Evolutionary conservation across 805 yeast species (phyloP).

Genomic region (Wickerhamiella sergipiensis): DNA sequence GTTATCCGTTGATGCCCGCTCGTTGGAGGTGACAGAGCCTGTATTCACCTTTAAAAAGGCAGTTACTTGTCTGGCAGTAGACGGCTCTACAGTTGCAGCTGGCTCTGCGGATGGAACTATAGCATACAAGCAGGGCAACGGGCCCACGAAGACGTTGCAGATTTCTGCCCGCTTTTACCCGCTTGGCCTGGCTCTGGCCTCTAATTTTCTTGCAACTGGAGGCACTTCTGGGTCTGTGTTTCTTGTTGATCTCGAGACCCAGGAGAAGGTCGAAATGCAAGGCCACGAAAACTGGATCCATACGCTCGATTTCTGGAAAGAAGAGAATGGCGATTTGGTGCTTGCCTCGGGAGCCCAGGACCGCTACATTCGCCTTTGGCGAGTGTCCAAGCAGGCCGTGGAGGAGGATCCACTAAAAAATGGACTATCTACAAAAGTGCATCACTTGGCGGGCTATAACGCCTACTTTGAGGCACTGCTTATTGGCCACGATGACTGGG

Average conservation of each 20-base stretch:
- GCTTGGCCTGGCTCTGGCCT: constrained; percentile 14
- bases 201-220: constrained; percentile 21
- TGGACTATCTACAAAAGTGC: constrained; percentile 56
- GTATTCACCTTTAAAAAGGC: constrained; percentile 38
- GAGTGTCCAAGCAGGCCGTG: constrained; percentile 26
- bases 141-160: constrained; percentile 4
- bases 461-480: constrained; percentile 82
- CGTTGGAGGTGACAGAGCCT: constrained; percentile 35
- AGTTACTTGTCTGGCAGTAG: constrained; percentile 54
- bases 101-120: constrained; percentile 51
- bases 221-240: constrained; percentile 32
- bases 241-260: constrained; percentile 26
- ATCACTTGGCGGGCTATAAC: constrained; percentile 35
- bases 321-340: constrained; percentile 37
- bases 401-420: constrained; percentile 3
- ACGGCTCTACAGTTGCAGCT: constrained; percentile 38
- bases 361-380: constrained; percentile 83
- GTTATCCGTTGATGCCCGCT: constrained; percentile 32
- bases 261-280: constrained; percentile 28
- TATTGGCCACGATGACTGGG: constrained; percentile 99
- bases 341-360: constrained; percentile 91
- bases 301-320: constrained; percentile 46
- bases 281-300: constrained; percentile 98
- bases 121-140: constrained; percentile 43
- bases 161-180: constrained; percentile 19